Evolutionary conservation across 805 yeast species (phyloP).

Genomic region (Candida anglica): DNA sequence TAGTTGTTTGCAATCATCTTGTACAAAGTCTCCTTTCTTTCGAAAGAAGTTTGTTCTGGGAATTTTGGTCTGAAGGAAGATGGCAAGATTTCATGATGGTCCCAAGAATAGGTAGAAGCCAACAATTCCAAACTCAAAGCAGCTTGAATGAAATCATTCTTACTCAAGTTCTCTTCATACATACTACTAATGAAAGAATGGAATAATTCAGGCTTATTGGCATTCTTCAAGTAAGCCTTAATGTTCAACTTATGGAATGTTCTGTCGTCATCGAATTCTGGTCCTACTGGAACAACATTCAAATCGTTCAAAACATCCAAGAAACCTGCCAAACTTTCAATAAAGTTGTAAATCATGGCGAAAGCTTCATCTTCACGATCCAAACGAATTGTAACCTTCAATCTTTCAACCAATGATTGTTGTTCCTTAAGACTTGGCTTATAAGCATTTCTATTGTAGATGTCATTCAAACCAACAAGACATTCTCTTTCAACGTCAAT

Average conservation of each 20-base stretch:
- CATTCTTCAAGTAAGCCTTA: conserved; percentile 71
- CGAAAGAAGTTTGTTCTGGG: conserved; percentile 79
- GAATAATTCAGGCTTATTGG: conserved; percentile 74
- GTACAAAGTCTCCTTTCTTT: conserved; percentile 69
- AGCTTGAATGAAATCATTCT: conserved; percentile 71
- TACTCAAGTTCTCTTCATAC: conserved; percentile 58
- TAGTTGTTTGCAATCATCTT: conserved; percentile 69
- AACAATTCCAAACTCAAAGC: conserved; percentile 75
- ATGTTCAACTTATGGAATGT: conserved; percentile 75
- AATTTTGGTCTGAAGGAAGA: conserved; percentile 61
- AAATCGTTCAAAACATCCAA: conserved; percentile 62
- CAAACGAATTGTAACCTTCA: conserved; percentile 47
- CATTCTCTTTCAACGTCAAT: conserved; percentile 61
- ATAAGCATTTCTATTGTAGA: conserved; percentile 55
- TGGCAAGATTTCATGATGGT: conserved; percentile 51
- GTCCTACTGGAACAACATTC: conserved; percentile 71
- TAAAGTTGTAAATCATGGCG: conserved; percentile 43
- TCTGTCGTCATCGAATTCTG: conserved; percentile 84
- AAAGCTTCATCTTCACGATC: conserved; percentile 67
- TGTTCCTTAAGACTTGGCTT: conserved; percentile 57
- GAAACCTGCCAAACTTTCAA: conserved; percentile 57
- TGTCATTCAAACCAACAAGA: conserved; percentile 58
- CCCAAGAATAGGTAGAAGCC: conserved; percentile 77
- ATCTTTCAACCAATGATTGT: conserved; percentile 44
- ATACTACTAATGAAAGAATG: conserved; percentile 74